Percentiles rank a stretch among this genome's conserved stretches.
Conservation (phyloP, 164 flowering plant species). For the Vitis riparia region DNA sequence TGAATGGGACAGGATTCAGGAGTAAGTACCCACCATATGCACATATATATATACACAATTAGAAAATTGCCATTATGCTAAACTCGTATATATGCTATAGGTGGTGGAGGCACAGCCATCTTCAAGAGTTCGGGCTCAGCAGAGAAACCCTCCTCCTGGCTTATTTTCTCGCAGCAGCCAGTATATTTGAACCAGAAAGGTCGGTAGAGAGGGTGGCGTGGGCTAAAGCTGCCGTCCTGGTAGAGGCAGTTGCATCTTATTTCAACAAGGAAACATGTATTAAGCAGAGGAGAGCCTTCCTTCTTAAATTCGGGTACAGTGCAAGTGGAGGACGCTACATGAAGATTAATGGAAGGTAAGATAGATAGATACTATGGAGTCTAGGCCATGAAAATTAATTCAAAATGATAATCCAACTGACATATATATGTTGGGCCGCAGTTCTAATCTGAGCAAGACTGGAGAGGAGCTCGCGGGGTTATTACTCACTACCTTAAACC, state of each 20-base stretch:
- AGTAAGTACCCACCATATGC: slow-evolving; percentile 37
- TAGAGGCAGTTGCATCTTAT: slow-evolving; percentile 42
- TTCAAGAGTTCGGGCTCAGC: slow-evolving; percentile 52
- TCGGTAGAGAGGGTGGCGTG: slow-evolving; percentile 63
- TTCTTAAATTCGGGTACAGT: too few species aligned
- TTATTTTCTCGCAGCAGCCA: slow-evolving; percentile 68
- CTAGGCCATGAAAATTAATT: too few species aligned
- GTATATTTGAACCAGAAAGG: slow-evolving; percentile 65
- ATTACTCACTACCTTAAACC: too few species aligned
- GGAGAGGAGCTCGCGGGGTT: too few species aligned
- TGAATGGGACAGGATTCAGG: slow-evolving; percentile 60
- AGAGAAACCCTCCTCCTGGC: slow-evolving; percentile 34
- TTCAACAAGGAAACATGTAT: slow-evolving; percentile 14
- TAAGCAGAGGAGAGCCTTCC: slow-evolving; percentile 34
- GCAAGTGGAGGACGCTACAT: too few species aligned
- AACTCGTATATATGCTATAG: slow-evolving; percentile 22
- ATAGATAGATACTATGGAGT: too few species aligned
- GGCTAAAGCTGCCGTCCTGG: slow-evolving; percentile 58
- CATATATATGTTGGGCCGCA: too few species aligned
- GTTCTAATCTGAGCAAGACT: too few species aligned
- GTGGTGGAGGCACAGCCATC: slow-evolving; percentile 57
- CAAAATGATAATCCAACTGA: too few species aligned
- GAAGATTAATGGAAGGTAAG: too few species aligned
- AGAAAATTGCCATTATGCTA: too few species aligned
- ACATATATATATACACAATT: too few species aligned